phyloP scores from a whole-genome alignment of 1,284 basidiomycete genomes.

The Cystobasidium sp. region DNA sequence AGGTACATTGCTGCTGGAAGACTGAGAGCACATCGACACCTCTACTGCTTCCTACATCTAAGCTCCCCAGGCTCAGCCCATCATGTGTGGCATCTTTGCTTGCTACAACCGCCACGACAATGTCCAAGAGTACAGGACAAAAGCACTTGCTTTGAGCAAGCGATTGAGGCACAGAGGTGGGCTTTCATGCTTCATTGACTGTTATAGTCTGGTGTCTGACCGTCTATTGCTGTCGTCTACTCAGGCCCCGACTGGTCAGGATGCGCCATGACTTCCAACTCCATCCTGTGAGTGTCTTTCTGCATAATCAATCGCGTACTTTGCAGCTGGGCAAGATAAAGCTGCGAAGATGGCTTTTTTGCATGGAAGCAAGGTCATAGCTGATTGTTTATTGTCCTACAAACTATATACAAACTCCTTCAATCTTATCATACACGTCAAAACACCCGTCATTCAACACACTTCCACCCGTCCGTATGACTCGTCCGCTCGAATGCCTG shows the following conservation, averaged over 20 bases:
- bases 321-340: background rate
- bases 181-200: background rate
- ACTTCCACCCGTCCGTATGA: background rate
- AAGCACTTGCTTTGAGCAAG: conserved; percentile 64
- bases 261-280: conserved; percentile 79
- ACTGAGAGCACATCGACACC: background rate
- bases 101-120: conserved; percentile 73
- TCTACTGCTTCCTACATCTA: background rate
- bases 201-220: background rate
- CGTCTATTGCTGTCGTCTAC: background rate
- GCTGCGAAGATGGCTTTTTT: background rate
- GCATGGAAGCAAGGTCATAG: background rate
- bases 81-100: conserved; percentile 88
- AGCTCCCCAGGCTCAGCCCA: conserved; percentile 32
- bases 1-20: background rate
- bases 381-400: background rate
- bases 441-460: background rate
- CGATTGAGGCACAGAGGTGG: conserved; percentile 81
- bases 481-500: conserved; percentile 1
- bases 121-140: conserved; percentile 69
- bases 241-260: conserved; percentile 87
- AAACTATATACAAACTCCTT: background rate
- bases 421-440: background rate
- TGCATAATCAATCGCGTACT: background rate
- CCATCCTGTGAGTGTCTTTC: conserved; percentile 59